Percentiles rank a stretch among this genome's conserved stretches.
Conservation (phyloP, 108 stramenopile species). For the Parietichytrium sp. region DNA sequence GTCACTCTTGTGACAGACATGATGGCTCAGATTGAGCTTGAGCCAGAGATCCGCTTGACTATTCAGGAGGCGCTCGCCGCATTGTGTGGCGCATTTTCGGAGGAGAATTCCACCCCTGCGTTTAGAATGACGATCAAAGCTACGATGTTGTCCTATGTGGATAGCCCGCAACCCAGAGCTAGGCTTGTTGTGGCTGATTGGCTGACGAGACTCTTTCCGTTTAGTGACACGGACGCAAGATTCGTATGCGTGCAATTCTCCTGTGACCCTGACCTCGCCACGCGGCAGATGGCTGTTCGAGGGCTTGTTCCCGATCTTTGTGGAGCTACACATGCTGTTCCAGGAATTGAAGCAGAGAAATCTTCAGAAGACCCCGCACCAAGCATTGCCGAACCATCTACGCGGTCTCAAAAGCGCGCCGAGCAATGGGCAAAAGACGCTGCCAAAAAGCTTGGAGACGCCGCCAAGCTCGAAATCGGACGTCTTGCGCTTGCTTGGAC, state of each 20-base stretch:
- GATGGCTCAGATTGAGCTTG: neutral
- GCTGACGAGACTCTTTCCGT: neutral
- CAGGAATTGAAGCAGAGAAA: no score
- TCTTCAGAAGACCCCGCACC: no score
- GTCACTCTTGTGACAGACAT: conserved; percentile 2
- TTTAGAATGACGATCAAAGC: neutral
- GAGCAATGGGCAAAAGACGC: neutral
- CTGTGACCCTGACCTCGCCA: conserved; percentile 6
- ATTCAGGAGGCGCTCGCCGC: conserved; percentile 25
- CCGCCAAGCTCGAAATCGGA: neutral
- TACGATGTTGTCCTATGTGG: neutral
- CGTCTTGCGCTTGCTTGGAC: conserved; percentile 35
- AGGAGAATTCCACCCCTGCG: neutral
- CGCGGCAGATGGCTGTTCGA: conserved; percentile 9
- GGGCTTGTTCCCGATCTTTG: conserved; percentile 20
- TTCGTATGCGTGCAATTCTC: neutral
- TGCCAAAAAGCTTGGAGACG: neutral
- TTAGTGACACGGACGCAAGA: neutral
- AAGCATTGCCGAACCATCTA: no score
- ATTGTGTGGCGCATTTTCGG: neutral
- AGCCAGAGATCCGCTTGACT: neutral
- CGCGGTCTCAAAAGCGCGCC: no score
- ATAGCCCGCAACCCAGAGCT: neutral
- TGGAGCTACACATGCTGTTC: no score
- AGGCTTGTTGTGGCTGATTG: conserved; percentile 18